Conservation (phyloP, 306 rosid genomes). For the Vicia villosa region DNA sequence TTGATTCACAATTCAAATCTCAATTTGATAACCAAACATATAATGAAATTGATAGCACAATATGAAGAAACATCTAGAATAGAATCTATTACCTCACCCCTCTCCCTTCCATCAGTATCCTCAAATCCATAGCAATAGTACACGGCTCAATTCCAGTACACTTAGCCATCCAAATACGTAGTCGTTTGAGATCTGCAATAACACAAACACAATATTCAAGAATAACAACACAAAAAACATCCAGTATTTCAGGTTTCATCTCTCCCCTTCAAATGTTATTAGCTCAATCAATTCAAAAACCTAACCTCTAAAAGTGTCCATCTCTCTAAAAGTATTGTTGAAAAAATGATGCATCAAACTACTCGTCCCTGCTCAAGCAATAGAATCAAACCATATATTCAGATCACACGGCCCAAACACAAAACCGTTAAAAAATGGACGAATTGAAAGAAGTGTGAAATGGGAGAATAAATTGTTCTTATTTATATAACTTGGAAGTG, state of each 20-base stretch:
- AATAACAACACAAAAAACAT: not conserved
- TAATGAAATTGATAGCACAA: not conserved
- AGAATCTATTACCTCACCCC: constrained; percentile 81
- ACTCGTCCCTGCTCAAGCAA: constrained; percentile 75
- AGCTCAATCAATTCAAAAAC: constrained; percentile 12
- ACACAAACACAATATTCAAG: constrained; percentile 8
- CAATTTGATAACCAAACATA: not conserved
- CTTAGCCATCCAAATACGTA: constrained; percentile 82
- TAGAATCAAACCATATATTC: not conserved
- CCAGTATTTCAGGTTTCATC: constrained; percentile 3
- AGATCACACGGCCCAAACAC: constrained; percentile 24
- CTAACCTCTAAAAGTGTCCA: constrained; percentile 90
- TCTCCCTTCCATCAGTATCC: constrained; percentile 98
- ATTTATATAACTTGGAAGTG: too few species aligned
- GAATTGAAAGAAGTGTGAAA: too few species aligned
- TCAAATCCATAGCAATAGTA: constrained; percentile 97
- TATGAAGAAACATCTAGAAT: constrained; percentile 17
- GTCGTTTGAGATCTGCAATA: constrained; percentile 83
- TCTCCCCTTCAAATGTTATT: not conserved
- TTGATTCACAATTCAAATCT: not conserved
- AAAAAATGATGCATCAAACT: constrained; percentile 86
- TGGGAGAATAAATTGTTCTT: too few species aligned
- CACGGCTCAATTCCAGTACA: constrained; percentile 82
- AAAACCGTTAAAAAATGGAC: not conserved
- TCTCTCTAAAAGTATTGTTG: constrained; percentile 78